phyloP scores from a whole-genome alignment of 257 asterid species.

The Solanum chaucha region DNA sequence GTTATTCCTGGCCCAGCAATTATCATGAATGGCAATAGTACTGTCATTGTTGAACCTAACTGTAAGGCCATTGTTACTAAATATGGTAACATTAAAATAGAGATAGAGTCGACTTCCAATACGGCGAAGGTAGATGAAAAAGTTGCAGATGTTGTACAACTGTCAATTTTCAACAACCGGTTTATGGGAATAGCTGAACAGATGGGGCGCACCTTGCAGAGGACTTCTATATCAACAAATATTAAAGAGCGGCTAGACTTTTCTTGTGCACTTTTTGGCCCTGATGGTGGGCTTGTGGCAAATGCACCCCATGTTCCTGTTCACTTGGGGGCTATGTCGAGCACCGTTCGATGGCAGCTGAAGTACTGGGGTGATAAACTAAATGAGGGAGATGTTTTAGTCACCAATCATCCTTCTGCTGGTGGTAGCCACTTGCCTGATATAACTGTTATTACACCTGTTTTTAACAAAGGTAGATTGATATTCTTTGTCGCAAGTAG shows the following conservation, averaged over 20 bases:
- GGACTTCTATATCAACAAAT: constrained; percentile 93
- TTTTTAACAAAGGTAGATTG: constrained; percentile 54
- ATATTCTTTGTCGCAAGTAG: constrained; percentile 92
- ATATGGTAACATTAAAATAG: constrained; percentile 75
- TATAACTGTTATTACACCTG: constrained; percentile 89
- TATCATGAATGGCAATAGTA: constrained; percentile 94
- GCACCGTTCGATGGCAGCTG: constrained; percentile 94
- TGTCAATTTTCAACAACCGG: constrained; percentile 86
- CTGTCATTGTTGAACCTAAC: constrained; percentile 77
- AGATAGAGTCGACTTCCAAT: constrained; percentile 32
- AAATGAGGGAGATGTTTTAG: constrained; percentile 88
- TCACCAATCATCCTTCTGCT: constrained; percentile 87
- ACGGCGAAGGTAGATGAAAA: constrained; percentile 38
- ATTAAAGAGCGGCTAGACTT: constrained; percentile 91
- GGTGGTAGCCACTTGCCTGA: constrained; percentile 98
- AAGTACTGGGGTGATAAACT: constrained; percentile 66
- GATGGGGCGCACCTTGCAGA: constrained; percentile 96
- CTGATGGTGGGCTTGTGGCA: constrained; percentile 93
- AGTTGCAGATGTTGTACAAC: constrained; percentile 95
- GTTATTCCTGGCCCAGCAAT: constrained; percentile 67
- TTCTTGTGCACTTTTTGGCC: constrained; percentile 95
- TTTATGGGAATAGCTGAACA: constrained; percentile 99
- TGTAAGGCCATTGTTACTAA: constrained; percentile 63
- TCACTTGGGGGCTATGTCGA: constrained; percentile 98
- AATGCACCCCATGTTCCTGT: constrained; percentile 99